Base-by-base conservation (phyloP, 257 asterid genomes). In the Capsicum chinense region DNA sequence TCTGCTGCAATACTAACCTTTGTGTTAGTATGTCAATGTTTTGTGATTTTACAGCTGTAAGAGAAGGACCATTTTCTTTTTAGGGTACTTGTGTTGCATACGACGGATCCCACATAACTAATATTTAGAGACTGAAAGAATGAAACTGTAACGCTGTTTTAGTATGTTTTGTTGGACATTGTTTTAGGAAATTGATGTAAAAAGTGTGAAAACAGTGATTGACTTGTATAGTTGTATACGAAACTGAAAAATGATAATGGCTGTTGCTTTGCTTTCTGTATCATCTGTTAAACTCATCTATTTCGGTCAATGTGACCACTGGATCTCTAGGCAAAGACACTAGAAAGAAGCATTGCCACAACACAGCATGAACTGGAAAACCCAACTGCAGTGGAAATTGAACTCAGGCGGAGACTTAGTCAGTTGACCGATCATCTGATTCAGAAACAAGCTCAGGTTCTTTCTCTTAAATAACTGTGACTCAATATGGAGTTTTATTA, bases 401-500 rank as follows among this genome's bases (percentile, higher is more conserved):
- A 95, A 93, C 99, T 95, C 86, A 94, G 91, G 93, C 94, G 91
- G 86, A 92, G 97, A 92, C 99, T 94, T 85, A 86, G 90, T 87
- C 98, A 91, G 89, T 90, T 95, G 87, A 93, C 98, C 35, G 98
- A 95, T 89, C 97, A 93, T 88, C 87, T 95, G 89, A 95, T 95
- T 88, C 97, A 92, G 90, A 95, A 93, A 90, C 98, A 95, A 91
- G 95, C 98, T 87, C 98, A 95, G 98, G 98, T 95, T 56, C 67
- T 85, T 86, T 73, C 66, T 86, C 80, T 66, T 62, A 81, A 80
- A 76, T n/a, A 37, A 76, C 21, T 21, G 62, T 13, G 21, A n/a
- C 79, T n/a, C 37, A 11, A 47, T 14, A 10, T 71, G 39, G 79
- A 47, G 48, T 47, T 14, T 73, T 48, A 10, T 73, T 47, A 59